Evolutionary conservation across 768 basidiomycete genomes (phyloP).

Genomic region (Suillus plorans): DNA sequence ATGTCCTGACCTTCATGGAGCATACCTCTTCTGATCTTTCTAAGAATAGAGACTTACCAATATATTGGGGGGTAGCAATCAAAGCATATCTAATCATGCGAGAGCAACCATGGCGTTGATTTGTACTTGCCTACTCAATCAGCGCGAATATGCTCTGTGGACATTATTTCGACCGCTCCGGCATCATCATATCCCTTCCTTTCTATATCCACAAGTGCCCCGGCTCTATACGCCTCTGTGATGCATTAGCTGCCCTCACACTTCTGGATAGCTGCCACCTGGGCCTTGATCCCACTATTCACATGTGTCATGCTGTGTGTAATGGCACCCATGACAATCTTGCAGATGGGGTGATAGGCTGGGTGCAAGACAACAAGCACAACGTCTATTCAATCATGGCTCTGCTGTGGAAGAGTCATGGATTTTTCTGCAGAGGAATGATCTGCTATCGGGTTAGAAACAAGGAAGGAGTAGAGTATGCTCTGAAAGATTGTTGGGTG

Average conservation of each 20-base stretch:
- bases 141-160: background rate
- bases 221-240: no score
- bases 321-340: background rate
- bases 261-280: background rate
- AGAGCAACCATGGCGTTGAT: background rate
- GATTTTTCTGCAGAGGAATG: background rate
- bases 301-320: background rate
- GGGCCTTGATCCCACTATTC: background rate
- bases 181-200: background rate
- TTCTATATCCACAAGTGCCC: background rate
- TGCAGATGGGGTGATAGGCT: background rate
- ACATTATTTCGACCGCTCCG: background rate
- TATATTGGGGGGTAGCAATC: background rate
- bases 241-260: background rate
- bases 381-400: background rate
- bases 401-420: background rate
- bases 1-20: background rate
- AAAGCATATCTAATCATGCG: background rate
- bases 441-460: background rate
- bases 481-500: background rate
- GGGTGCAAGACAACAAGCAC: background rate
- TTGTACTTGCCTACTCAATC: background rate
- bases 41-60: background rate
- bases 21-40: background rate
- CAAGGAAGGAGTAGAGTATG: background rate